Evolutionary conservation across 768 basidiomycete genomes (phyloP).

Genomic region (Postia placenta): DNA sequence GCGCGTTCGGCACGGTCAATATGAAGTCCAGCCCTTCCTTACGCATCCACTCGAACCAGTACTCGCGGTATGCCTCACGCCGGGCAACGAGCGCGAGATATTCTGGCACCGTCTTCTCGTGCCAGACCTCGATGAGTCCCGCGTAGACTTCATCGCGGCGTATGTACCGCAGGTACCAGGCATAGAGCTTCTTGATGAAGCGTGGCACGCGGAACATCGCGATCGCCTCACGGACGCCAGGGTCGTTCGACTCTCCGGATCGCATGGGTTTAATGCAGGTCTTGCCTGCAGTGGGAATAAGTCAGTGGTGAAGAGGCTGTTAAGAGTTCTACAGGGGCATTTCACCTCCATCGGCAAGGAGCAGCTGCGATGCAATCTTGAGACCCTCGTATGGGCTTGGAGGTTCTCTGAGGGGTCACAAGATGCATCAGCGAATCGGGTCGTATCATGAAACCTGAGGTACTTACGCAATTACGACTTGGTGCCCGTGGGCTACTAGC

Average conservation of each 20-base stretch:
- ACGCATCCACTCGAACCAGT: conserved; percentile 22
- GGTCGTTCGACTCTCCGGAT: conserved; percentile 19
- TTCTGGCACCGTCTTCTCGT: conserved; percentile 23
- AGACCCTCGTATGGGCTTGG: conserved; percentile 20
- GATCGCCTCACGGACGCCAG: conserved; percentile 16
- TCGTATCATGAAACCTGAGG: background rate
- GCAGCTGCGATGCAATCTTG: conserved; percentile 16
- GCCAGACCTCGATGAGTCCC: conserved; percentile 17
- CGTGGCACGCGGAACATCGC: conserved; percentile 18
- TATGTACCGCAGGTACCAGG: conserved; percentile 22
- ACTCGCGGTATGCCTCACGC: conserved; percentile 24
- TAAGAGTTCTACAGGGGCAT: background rate
- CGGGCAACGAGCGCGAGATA: conserved; percentile 22
- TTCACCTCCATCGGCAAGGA: conserved; percentile 23
- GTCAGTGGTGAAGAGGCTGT: background rate
- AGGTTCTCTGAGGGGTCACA: conserved; percentile 20
- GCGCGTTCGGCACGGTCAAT: conserved; percentile 32
- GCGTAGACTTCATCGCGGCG: conserved; percentile 19
- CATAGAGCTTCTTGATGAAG: conserved; percentile 20
- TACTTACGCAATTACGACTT: conserved; percentile 31
- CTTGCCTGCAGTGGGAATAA: conserved; percentile 12
- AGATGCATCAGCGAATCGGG: background rate
- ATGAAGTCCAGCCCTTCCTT: conserved; percentile 31
- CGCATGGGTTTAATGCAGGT: conserved; percentile 17
- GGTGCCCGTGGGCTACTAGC: conserved; percentile 30